Percentiles rank a stretch among this genome's conserved stretches.
These are phyloP conservation scores for Suillus plorans DNA, from an alignment of 768 basidiomycete species.

Conservation along the genomic window DNA sequence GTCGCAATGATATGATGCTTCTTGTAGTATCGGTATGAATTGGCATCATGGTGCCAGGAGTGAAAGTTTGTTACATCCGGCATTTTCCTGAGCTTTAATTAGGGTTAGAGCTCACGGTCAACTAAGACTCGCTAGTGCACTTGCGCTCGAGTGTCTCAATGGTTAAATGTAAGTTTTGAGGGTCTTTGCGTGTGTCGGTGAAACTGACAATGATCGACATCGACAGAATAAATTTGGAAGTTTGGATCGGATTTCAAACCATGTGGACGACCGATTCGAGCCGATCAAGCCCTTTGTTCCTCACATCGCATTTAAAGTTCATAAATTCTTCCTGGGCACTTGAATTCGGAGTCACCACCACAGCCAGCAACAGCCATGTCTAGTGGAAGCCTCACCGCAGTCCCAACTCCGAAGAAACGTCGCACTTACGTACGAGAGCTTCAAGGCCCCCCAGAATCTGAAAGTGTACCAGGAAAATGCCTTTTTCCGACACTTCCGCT, in stretches of 20 bases:
- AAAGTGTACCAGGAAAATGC: neutral
- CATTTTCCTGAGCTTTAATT: no score
- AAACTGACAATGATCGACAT: no score
- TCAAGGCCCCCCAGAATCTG: neutral
- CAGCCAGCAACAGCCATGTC: neutral
- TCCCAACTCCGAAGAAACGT: neutral
- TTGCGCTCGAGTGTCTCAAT: no score
- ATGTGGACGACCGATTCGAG: neutral
- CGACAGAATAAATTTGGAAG: neutral
- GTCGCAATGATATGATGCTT: no score
- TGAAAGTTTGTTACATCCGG: no score
- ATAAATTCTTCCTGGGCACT: neutral
- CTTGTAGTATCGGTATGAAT: no score
- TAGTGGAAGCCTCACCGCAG: neutral
- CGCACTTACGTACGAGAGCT: neutral
- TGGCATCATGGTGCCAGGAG: no score
- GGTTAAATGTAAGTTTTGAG: no score
- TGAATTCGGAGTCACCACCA: neutral
- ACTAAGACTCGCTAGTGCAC: no score
- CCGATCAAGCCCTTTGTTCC: neutral
- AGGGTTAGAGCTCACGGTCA: no score
- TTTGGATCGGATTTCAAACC: neutral
- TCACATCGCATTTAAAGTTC: neutral
- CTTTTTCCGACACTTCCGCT: conserved; percentile 43
- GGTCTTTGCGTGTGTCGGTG: no score